These are phyloP conservation scores for Taphrina flavorubra DNA, from an alignment of 1,139 yeast genomes.

Conservation along the genomic window DNA sequence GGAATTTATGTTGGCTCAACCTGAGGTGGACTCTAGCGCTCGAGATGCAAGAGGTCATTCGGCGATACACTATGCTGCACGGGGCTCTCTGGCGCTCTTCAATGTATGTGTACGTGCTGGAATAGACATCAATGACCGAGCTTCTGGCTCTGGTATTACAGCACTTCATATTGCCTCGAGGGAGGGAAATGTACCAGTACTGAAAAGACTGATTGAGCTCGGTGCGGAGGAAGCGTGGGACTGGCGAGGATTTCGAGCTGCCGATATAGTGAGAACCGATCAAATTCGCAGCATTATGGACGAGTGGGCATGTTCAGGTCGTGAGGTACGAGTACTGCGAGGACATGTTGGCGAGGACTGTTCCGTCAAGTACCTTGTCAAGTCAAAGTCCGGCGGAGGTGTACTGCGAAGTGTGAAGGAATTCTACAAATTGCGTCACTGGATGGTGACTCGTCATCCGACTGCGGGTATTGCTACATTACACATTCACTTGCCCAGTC, in stretches of 20 bases:
- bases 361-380: slow-evolving; percentile 36
- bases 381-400: slow-evolving; percentile 29
- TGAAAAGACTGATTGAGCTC: slow-evolving; percentile 32
- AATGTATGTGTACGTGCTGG: slow-evolving; percentile 34
- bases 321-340: slow-evolving; percentile 32
- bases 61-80: slow-evolving; percentile 42
- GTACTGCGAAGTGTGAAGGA: slow-evolving; percentile 50
- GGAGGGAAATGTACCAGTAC: slow-evolving; percentile 35
- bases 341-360: slow-evolving; percentile 39
- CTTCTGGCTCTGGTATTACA: slow-evolving; percentile 50
- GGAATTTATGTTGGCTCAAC: slow-evolving; percentile 50
- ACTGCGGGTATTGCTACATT: slow-evolving; percentile 48
- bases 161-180: slow-evolving; percentile 46
- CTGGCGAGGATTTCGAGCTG: slow-evolving; percentile 47
- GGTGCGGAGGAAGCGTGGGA: slow-evolving; percentile 38
- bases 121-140: slow-evolving; percentile 47
- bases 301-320: slow-evolving; percentile 44
- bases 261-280: slow-evolving; percentile 60
- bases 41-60: slow-evolving; percentile 46
- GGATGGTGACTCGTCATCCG: slow-evolving; percentile 50
- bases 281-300: slow-evolving; percentile 59
- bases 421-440: slow-evolving; percentile 54
- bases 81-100: slow-evolving; percentile 25
- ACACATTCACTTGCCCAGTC: slow-evolving; percentile 45
- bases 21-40: slow-evolving; percentile 49